phyloP scores from a whole-genome alignment of 1,139 yeast genomes.

The Magnusiomyces suaveolens region DNA sequence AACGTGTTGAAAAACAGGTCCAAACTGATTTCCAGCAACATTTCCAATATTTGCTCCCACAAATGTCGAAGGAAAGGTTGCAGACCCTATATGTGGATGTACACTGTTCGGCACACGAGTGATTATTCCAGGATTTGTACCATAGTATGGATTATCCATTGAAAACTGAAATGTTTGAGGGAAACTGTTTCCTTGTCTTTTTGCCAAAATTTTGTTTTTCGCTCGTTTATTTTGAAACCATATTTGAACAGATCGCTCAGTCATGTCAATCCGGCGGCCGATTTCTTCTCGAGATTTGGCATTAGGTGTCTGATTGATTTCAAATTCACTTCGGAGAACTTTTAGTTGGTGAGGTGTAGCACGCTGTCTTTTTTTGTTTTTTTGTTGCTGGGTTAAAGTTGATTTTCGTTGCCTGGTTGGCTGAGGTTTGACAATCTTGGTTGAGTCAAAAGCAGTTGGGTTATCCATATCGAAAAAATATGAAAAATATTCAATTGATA shows the following conservation, averaged over 20 bases:
- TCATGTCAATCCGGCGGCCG: conserved; percentile 70
- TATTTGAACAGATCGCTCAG: conserved; percentile 83
- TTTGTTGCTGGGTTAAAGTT: conserved; percentile 32
- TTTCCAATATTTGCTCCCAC: background rate
- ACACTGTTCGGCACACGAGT: background rate
- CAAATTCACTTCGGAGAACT: conserved; percentile 59
- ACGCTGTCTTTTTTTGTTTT: conserved; percentile 34
- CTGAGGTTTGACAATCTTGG: background rate
- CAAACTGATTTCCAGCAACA: background rate
- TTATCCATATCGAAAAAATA: background rate
- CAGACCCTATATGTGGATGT: conserved; percentile 2
- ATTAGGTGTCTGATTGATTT: conserved; percentile 47
- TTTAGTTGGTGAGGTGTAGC: conserved; percentile 82
- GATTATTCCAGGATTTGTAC: background rate
- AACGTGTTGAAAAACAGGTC: background rate
- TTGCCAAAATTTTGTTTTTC: conserved; percentile 46
- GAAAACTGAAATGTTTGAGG: background rate
- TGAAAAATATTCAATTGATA: too few species aligned
- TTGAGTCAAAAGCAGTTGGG: background rate
- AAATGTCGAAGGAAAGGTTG: background rate
- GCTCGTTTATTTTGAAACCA: conserved; percentile 95
- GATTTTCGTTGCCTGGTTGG: background rate
- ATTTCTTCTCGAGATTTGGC: conserved; percentile 52
- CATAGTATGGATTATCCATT: background rate
- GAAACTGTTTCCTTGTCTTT: background rate